These are phyloP conservation scores for Crithidia fasciculata DNA, from an alignment of 208 protist species.

Conservation along the genomic window DNA sequence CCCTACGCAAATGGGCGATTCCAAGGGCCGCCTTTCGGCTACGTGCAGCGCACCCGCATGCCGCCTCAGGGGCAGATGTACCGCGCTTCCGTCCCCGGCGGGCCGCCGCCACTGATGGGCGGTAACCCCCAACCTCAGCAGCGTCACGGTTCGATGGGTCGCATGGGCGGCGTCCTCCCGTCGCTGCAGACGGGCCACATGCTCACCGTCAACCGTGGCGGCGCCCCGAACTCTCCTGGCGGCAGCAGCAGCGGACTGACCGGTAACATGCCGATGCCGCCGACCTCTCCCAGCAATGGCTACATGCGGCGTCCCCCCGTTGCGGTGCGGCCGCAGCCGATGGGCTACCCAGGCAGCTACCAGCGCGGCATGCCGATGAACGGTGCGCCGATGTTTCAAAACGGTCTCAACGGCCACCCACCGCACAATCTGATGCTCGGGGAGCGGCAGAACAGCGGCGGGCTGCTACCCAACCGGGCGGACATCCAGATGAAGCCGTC, in stretches of 20 bases:
- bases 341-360: conserved; percentile 6
- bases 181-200: conserved; percentile 29
- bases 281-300: background rate
- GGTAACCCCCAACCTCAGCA: conserved; percentile 7
- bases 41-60: conserved; percentile 19
- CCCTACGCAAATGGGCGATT: conserved; percentile 22
- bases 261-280: conserved; percentile 17
- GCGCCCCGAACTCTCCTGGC: conserved; percentile 5
- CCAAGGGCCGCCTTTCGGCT: conserved; percentile 17
- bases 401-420: conserved; percentile 13
- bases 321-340: conserved; percentile 10
- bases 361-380: conserved; percentile 9
- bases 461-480: background rate
- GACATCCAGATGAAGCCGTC: conserved; percentile 2
- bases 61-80: conserved; percentile 19
- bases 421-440: background rate
- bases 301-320: conserved; percentile 24
- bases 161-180: conserved; percentile 15
- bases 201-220: conserved; percentile 11
- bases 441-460: conserved; percentile 15
- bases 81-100: conserved; percentile 8
- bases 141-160: background rate
- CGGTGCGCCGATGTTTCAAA: conserved; percentile 9
- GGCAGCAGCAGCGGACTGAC: background rate
- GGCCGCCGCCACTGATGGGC: conserved; percentile 5